These are phyloP conservation scores for Lecanicillium sp. DNA, from an alignment of 2,329 filamentous ascomycete species.

Conservation along the genomic window DNA sequence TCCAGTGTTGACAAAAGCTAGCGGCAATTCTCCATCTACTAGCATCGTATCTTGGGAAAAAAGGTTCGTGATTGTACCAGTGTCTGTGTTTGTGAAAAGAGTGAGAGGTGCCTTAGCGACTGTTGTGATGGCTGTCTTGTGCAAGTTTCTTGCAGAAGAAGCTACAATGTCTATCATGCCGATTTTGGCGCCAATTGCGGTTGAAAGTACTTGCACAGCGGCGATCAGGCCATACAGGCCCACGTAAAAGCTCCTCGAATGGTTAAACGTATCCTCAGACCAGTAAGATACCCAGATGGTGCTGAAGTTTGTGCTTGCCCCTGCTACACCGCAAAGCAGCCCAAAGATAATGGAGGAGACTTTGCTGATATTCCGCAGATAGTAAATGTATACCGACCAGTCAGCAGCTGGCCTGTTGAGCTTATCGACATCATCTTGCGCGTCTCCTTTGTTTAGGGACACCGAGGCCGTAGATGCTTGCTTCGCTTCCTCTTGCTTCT, in stretches of 20 bases:
- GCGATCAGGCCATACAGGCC: constrained; percentile 20
- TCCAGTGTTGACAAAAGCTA: constrained; percentile 21
- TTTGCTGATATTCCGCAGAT: constrained; percentile 19
- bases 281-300: constrained; percentile 34
- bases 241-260: constrained; percentile 19
- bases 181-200: constrained; percentile 14
- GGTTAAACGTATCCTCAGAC: constrained; percentile 20
- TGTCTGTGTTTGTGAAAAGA: constrained; percentile 33
- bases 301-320: constrained; percentile 19
- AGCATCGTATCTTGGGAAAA: constrained; percentile 38
- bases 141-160: constrained; percentile 23
- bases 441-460: too few species aligned
- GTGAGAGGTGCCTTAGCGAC: constrained; percentile 29
- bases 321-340: constrained; percentile 14
- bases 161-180: constrained; percentile 16
- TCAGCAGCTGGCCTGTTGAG: constrained; percentile 11
- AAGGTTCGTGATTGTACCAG: constrained; percentile 31
- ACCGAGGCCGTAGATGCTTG: too few species aligned
- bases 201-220: constrained; percentile 13
- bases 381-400: constrained; percentile 20
- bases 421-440: constrained; percentile 11
- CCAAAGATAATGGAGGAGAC: constrained; percentile 13
- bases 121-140: constrained; percentile 22
- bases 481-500: not conserved
- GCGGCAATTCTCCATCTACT: constrained; percentile 30